Base-by-base conservation (phyloP, 495 filamentous ascomycete species). In the Evernia prunastri region DNA sequence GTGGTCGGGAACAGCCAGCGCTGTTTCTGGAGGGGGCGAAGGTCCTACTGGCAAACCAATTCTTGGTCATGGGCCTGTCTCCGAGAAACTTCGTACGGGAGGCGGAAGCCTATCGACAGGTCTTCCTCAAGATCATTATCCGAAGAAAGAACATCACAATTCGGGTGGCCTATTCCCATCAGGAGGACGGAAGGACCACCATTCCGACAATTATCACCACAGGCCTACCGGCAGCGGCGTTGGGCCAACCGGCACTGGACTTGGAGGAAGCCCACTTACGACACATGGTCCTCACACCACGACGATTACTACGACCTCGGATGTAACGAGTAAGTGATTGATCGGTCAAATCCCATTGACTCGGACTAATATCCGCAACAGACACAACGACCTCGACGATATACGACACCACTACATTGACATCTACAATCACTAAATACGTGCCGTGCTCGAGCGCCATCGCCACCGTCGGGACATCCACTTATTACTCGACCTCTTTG, bases 401-500 rank as follows among this genome's bases (percentile, higher is more conserved):
- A 27, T 54, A 37, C 20, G 40, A 31, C 37, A 61, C 58, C 23
- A 45, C 39, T 1, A 69, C 59, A 15, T 20, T 67, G 20, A 60
- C 59, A 15, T 65, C 53, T 15, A 71, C 64, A 11, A 66, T 69
- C 61, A 73, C 69, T 36, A 67, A 59, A 13, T 75, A 68, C 53
- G 71, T 74, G 25, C 74, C 74, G 23, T 72, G 69, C 66, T 76
- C 74, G 9, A 74, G 66, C 15, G 42, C 71, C 25, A 66, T 76
- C 33, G 74, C 71, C 60, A 66, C 68, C 25, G 56, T 60, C 31
- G 72, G 71, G 56, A 23, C 63, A 40, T 66, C 65, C 35, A 70
- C 67, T 12, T 69, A 68, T 59, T 76, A 73, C 63, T 71, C 71
- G 12, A 74, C 69, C 29, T 76, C 67, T 47, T 64, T 76, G 39